phyloP scores from a whole-genome alignment of 768 basidiomycete species.

The Pleurotus giganteus region DNA sequence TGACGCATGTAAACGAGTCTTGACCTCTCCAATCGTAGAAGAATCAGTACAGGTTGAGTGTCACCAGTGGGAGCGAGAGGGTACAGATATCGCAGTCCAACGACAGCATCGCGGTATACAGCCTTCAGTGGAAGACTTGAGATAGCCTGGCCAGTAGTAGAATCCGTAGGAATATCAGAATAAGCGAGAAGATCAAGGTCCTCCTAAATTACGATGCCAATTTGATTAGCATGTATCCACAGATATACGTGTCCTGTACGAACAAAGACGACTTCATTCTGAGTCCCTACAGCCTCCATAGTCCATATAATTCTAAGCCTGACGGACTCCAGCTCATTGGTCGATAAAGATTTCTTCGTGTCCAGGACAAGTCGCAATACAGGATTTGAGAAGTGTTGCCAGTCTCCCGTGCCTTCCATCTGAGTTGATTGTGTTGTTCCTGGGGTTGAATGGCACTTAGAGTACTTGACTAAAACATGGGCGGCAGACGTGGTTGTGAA shows the following conservation, averaged over 20 bases:
- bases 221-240: constrained; percentile 8
- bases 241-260: constrained; percentile 25
- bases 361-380: constrained; percentile 62
- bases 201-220: constrained; percentile 45
- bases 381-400: constrained; percentile 80
- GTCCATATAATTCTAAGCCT: constrained; percentile 65
- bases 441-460: constrained; percentile 54
- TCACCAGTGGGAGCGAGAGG: constrained; percentile 27
- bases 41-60: not conserved
- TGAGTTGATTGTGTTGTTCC: constrained; percentile 14
- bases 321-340: constrained; percentile 58
- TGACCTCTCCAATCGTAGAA: not conserved
- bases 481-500: constrained; percentile 60
- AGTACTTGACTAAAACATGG: constrained; percentile 63
- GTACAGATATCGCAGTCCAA: constrained; percentile 75
- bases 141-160: constrained; percentile 8
- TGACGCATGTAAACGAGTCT: not conserved
- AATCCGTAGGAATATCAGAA: constrained; percentile 41
- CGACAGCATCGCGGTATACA: constrained; percentile 69
- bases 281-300: constrained; percentile 40
- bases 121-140: constrained; percentile 70
- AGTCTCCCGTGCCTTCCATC: constrained; percentile 40
- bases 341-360: constrained; percentile 42
- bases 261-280: constrained; percentile 67
- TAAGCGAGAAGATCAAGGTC: constrained; percentile 74